phyloP scores from a whole-genome alignment of 768 basidiomycete genomes.

The Tylopilus rubrobrunneus region DNA sequence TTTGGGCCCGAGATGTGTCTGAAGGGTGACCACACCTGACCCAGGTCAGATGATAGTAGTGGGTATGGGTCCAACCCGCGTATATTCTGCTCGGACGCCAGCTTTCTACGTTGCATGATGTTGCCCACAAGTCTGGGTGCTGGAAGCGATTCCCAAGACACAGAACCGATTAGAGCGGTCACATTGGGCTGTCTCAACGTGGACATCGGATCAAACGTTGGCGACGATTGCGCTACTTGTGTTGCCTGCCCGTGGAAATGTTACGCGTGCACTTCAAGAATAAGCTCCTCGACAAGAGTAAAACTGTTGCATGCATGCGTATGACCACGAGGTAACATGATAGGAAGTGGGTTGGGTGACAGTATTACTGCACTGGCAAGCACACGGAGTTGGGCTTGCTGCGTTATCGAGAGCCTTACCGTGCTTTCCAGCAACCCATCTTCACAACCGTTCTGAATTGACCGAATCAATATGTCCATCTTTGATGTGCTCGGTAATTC shows the following conservation, averaged over 20 bases:
- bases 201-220: slow-evolving; percentile 9
- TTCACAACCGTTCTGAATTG: slow-evolving; percentile 26
- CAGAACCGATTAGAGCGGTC: slow-evolving; percentile 5
- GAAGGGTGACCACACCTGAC: too few species aligned
- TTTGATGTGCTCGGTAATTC: slow-evolving; percentile 32
- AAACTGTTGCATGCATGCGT: slow-evolving; percentile 50
- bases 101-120: too few species aligned
- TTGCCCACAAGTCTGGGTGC: slow-evolving; percentile 3
- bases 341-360: slow-evolving; percentile 8
- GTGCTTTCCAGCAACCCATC: slow-evolving; percentile 12
- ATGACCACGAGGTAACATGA: slow-evolving; percentile 20
- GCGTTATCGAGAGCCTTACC: slow-evolving; percentile 16
- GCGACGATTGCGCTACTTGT: slow-evolving; percentile 6
- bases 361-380: slow-evolving; percentile 18
- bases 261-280: slow-evolving; percentile 52
- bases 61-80: too few species aligned
- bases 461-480: slow-evolving; percentile 38
- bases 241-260: slow-evolving; percentile 18
- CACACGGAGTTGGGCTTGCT: slow-evolving; percentile 21
- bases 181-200: slow-evolving; percentile 7
- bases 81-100: too few species aligned
- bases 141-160: neutral
- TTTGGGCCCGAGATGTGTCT: too few species aligned
- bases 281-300: slow-evolving; percentile 64
- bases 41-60: too few species aligned